Evolutionary conservation across 1,284 basidiomycete species (phyloP).

Genomic region (Cutaneotrichosporon spelunceum): DNA sequence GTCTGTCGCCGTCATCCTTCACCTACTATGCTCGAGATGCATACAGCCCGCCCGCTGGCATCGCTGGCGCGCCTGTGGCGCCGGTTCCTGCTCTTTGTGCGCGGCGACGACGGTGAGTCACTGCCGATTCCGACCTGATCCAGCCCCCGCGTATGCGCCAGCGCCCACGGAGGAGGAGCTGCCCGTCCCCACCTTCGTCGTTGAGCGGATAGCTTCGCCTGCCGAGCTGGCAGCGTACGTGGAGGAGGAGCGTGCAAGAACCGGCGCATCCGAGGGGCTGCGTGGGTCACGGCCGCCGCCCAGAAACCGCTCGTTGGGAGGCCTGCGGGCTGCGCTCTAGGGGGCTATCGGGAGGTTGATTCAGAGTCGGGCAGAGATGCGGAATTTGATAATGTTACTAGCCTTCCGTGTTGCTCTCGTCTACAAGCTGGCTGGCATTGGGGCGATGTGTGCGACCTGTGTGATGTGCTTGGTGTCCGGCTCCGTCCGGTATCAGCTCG

Average conservation of each 20-base stretch:
- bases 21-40: background rate
- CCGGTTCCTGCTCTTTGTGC: background rate
- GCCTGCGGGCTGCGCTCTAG: background rate
- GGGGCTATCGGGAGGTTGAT: too few relatives aligned
- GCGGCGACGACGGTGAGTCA: background rate
- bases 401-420: too few relatives aligned
- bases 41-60: background rate
- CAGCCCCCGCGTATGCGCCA: too few relatives aligned
- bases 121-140: too few relatives aligned
- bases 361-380: too few relatives aligned
- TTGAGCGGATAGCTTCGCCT: background rate
- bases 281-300: background rate
- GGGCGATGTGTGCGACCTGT: too few relatives aligned
- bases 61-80: background rate
- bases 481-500: too few relatives aligned
- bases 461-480: too few relatives aligned
- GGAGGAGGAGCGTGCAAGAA: too few relatives aligned
- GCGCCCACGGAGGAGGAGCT: too few relatives aligned
- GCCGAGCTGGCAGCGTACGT: background rate
- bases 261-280: background rate
- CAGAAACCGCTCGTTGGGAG: background rate
- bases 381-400: too few relatives aligned
- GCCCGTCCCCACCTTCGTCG: background rate
- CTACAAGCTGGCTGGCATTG: too few relatives aligned
- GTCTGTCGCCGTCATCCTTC: background rate